Evolutionary conservation across 441 rosid genomes (phyloP), one percentile per base, ranked within the genome.

Genomic region (Arabidopsis lyrata): DNA sequence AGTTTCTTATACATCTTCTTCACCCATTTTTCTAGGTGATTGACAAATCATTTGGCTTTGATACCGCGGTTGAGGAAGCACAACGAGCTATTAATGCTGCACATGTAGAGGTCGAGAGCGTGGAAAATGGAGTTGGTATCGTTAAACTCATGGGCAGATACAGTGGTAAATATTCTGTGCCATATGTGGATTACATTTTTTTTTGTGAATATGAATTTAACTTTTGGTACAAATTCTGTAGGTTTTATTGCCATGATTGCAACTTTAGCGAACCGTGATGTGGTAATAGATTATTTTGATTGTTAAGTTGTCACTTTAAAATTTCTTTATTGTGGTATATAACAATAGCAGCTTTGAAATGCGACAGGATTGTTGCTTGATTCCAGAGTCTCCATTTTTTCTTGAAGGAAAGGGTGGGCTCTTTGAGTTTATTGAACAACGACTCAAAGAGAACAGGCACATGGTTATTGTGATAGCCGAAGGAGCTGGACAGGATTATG

Each of bases 51-150:
- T 88, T 86, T 88, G 93, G 93, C 52, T 86, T 88, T 81, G 90
- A 88, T 80, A 83, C 90, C 29, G 90, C 93, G 68, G 90, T 88
- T 72, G 89, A 86, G 80, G 90, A 88, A 81, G 93, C 90, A 35
- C 93, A 88, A 57, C 84, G 93, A 82, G 93, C 90, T 77, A 86
- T 88, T 69, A 84, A 86, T 85, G 93, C 93, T 81, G 93, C 93
- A 36, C 93, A 88, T 58, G 93, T 88, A 70, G 93, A 88, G 82
- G 89, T 84, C 16, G 93, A 86, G 76, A 86, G 93, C 75, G 88
- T 86, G 62, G 90, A 88, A 76, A 88, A 88, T 84, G 93, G 90
- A 75, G 82, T 88, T 69, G 93, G 93, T 41, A 77, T 88, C 38
- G 90, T 88, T 73, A 86, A 88, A 84, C 87, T 88, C 42, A 86